Percentiles rank a stretch among this genome's conserved stretches.
Evolutionary conservation across 371 early-diverging fungal genomes (phyloP).

Genomic region (Edhazardia aedis): DNA sequence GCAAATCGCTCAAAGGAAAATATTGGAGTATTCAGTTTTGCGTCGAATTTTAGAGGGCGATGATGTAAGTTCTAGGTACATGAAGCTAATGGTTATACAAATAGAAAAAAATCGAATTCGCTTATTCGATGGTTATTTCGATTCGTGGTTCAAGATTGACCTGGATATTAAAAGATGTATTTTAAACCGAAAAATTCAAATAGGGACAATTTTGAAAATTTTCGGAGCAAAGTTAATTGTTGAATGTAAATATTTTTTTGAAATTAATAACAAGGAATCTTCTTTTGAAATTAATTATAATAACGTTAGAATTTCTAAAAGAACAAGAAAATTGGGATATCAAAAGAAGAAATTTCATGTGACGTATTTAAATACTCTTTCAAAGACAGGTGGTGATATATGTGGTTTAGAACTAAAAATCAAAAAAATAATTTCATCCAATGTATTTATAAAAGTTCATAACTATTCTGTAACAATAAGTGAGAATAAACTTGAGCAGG

Average conservation of each 20-base stretch:
- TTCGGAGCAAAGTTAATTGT: conserved; percentile 26
- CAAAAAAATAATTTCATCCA: too few relatives aligned
- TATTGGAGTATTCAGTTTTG: conserved; percentile 30
- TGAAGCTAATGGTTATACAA: conserved; percentile 39
- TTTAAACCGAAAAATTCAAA: conserved; percentile 6
- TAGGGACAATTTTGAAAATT: conserved; percentile 21
- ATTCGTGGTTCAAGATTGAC: conserved; percentile 11
- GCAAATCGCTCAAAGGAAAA: conserved; percentile 11
- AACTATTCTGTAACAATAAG: too few relatives aligned
- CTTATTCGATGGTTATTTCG: conserved; percentile 37
- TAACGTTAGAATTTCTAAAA: too few relatives aligned
- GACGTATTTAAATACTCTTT: too few relatives aligned
- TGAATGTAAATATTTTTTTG: conserved; percentile 11
- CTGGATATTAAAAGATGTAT: conserved; percentile 4
- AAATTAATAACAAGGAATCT: too few relatives aligned
- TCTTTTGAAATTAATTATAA: too few relatives aligned
- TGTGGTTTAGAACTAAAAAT: too few relatives aligned
- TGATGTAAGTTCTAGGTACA: conserved; percentile 33
- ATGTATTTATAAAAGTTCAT: too few relatives aligned
- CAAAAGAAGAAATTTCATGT: too few relatives aligned
- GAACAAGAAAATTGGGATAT: too few relatives aligned
- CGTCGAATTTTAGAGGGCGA: conserved; percentile 39
- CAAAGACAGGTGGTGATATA: too few relatives aligned
- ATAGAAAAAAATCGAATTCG: conserved; percentile 13
- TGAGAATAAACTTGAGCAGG: too few relatives aligned